phyloP scores from a whole-genome alignment of 148 eudicot genomes.

The Chenopodium quinoa region DNA sequence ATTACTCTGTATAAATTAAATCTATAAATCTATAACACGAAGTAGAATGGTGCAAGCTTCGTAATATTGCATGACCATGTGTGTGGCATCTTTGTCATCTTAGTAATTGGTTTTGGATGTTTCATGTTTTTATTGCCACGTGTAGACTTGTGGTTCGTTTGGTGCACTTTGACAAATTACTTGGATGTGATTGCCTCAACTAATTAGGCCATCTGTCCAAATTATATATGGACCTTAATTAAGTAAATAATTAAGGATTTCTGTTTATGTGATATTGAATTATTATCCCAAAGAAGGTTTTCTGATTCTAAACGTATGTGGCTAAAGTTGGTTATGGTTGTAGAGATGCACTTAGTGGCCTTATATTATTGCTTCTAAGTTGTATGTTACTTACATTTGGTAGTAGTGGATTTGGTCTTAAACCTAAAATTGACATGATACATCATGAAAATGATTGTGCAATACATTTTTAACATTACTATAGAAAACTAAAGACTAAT shows the following conservation, averaged over 20 bases:
- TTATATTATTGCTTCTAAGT: neutral
- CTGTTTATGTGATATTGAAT: neutral
- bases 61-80: neutral
- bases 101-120: too few species aligned
- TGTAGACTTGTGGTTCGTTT: too few species aligned
- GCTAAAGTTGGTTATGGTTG: neutral
- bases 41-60: neutral
- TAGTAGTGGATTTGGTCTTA: too few species aligned
- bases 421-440: too few species aligned
- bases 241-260: too few species aligned
- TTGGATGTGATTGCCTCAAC: neutral
- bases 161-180: neutral
- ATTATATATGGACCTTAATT: neutral
- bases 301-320: neutral
- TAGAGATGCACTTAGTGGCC: neutral
- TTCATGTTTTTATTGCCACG: too few species aligned
- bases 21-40: too few species aligned
- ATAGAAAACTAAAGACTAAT: too few species aligned
- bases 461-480: too few species aligned
- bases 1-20: too few species aligned
- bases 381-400: neutral
- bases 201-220: neutral
- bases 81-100: neutral
- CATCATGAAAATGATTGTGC: too few species aligned
- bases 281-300: neutral